Evolutionary conservation across 192 early-diverging fungal genomes (phyloP).

Genomic region (Gonapodya prolifera): DNA sequence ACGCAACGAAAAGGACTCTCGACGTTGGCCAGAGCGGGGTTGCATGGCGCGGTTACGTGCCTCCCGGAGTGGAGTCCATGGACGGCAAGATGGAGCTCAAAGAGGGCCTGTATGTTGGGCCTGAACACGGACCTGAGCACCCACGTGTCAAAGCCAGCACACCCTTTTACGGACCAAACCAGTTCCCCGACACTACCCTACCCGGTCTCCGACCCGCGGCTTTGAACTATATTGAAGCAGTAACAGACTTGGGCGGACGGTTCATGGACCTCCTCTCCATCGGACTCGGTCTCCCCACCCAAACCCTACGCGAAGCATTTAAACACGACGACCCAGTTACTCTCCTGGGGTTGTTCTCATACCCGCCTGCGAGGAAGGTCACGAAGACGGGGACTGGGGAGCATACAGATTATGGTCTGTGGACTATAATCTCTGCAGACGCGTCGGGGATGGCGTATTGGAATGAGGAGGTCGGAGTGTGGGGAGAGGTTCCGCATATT

Average conservation of each 20-base stretch:
- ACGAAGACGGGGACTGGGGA: not conserved
- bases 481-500: not conserved
- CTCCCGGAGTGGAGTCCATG: not conserved
- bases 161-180: not conserved
- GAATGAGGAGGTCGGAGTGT: not conserved
- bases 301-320: not conserved
- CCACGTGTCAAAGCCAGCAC: not conserved
- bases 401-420: not conserved
- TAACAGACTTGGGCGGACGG: not conserved
- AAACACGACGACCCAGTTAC: not conserved
- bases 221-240: not conserved
- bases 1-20: not conserved
- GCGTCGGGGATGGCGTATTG: not conserved
- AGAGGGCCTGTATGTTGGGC: not conserved
- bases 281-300: not conserved
- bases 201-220: not conserved
- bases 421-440: not conserved
- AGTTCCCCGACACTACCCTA: not conserved
- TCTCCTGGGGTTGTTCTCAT: not conserved
- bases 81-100: not conserved
- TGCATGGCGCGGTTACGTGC: not conserved
- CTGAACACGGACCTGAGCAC: not conserved
- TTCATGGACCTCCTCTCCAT: not conserved
- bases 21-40: not conserved
- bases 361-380: not conserved